These are phyloP conservation scores for Amphirosellinia nigrospora DNA, from an alignment of 495 filamentous ascomycete genomes.

Conservation along the genomic window DNA sequence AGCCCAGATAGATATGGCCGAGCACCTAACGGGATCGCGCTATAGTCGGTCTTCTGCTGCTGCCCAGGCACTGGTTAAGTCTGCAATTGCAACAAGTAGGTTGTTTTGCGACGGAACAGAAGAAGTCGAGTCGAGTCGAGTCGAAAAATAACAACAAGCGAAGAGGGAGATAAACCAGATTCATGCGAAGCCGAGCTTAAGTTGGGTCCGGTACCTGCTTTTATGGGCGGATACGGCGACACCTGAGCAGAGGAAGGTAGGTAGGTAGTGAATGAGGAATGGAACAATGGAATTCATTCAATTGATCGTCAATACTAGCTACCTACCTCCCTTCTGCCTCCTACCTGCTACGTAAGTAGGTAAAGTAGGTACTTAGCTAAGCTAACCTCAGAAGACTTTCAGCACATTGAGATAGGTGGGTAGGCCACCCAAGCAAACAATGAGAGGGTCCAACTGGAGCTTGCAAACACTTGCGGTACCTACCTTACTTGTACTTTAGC, in stretches of 20 bases:
- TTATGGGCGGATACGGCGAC: background rate
- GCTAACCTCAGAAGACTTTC: too few relatives aligned
- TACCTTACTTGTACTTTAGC: too few relatives aligned
- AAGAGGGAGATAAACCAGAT: too few relatives aligned
- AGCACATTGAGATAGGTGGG: background rate
- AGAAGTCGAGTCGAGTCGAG: too few relatives aligned
- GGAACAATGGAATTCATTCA: background rate
- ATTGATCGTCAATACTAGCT: background rate
- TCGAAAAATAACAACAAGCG: too few relatives aligned
- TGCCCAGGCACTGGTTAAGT: too few relatives aligned
- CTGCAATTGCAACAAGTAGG: conserved; percentile 8
- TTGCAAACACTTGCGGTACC: background rate
- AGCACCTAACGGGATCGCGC: background rate
- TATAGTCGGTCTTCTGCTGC: conserved; percentile 3
- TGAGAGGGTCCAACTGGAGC: background rate
- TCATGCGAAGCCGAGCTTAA: conserved; percentile 1
- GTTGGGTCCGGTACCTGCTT: background rate
- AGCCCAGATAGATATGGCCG: background rate
- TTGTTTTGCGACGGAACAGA: background rate
- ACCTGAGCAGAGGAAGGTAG: background rate
- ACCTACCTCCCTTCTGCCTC: background rate
- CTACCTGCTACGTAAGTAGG: too few relatives aligned
- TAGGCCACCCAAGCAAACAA: conserved; percentile 3
- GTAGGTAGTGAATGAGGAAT: background rate
- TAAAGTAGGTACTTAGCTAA: too few relatives aligned